Conservation (phyloP, 2,329 filamentous ascomycete species). For the Pseudocercospora eumusae region DNA sequence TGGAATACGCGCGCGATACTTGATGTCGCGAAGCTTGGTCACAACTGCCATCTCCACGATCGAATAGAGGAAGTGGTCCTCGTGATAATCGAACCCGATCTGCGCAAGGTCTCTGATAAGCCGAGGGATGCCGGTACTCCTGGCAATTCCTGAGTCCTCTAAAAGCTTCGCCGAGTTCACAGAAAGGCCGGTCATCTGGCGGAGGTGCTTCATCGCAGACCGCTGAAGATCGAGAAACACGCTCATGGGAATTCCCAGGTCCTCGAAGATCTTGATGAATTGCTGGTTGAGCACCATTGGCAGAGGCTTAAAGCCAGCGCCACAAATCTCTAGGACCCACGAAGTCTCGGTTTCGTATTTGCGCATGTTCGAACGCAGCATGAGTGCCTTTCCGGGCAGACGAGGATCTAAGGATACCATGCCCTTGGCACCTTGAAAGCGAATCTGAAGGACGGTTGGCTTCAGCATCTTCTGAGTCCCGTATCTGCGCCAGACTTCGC, state of each 20-base stretch:
- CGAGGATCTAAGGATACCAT: conserved; percentile 71
- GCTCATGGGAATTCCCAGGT: conserved; percentile 61
- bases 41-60: conserved; percentile 70
- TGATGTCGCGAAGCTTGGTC: conserved; percentile 70
- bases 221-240: conserved; percentile 68
- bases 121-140: conserved; percentile 60
- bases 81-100: conserved; percentile 64
- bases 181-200: conserved; percentile 58
- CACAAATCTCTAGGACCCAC: conserved; percentile 69
- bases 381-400: conserved; percentile 60
- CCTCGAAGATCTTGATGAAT: conserved; percentile 83
- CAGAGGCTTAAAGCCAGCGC: conserved; percentile 66
- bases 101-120: conserved; percentile 62
- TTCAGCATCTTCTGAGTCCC: conserved; percentile 48
- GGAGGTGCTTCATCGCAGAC: conserved; percentile 61
- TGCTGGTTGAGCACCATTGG: conserved; percentile 74
- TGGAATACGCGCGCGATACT: conserved; percentile 71
- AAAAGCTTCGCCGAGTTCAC: conserved; percentile 68
- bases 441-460: conserved; percentile 73
- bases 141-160: conserved; percentile 59
- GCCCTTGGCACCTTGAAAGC: conserved; percentile 72
- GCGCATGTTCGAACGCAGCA: conserved; percentile 72
- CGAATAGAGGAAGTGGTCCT: conserved; percentile 69
- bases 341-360: conserved; percentile 67
- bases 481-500: conserved; percentile 61